Base-by-base conservation (phyloP, 441 rosid genomes). In the Brassica hybrid region DNA sequence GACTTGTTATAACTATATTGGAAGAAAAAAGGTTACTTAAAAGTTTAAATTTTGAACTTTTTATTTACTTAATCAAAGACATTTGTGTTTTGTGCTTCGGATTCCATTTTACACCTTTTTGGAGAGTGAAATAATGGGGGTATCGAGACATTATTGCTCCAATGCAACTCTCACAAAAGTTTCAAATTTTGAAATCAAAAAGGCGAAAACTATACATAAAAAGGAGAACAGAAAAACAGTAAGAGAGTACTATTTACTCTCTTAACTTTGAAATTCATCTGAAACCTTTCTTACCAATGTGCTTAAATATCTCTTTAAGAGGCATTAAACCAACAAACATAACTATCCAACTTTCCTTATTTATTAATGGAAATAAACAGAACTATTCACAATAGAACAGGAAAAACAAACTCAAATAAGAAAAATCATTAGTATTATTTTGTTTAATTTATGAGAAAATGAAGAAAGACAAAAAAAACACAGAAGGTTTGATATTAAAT, bases 151-250 rank as follows among this genome's bases (percentile, higher is more conserved):
- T 79, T 18, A 79, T 68, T 73, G 74, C 74, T 72, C 63, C 69
- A 61, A 72, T 57, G 76, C 57, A 76, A 64, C 72, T 75, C 72
- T 75, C 72, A 50, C 23, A 78, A 73, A 67, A 69, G 69, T 66
- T 74, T 75, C 65, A 79, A 74, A 64, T 74, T 79, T 79, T 75
- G 69, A 74, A 75, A 74, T 64, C 65, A 57, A 65, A 74, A 74
- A 68, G 61, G 27, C 14, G 7, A 50, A 14, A 38, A 14, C 48
- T 7, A 6, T 6, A 14, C 6, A 52, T 6, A 18, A 13, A 17
- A 19, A 7, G 1, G 6, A 14, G 21, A 23, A 52, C 38, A 27
- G 17, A n/a, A 48, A 48, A 48, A 48, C 3, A 60, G 38, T 57
- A 10, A 48, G 56, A 54, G 54, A 30, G 73, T 5, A 67, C 59